Conservation (phyloP, 225 moss, liverwort and hornwort species). For the Lunularia cruciata region DNA sequence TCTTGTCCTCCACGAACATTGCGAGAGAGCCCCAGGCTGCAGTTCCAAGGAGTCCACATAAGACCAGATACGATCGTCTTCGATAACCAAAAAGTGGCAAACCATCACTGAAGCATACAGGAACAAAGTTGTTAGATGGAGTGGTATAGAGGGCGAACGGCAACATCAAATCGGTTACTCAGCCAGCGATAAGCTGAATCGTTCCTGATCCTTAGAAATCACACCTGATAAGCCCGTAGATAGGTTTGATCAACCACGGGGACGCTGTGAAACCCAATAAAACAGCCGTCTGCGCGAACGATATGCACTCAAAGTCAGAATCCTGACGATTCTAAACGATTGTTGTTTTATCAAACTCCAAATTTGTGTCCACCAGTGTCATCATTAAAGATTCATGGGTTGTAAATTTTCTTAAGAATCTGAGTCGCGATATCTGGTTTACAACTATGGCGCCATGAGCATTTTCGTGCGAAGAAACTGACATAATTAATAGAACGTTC, state of each 20-base stretch:
- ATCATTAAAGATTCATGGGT: too few relatives aligned
- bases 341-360: too few relatives aligned
- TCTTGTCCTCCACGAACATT: slow-evolving; percentile 81
- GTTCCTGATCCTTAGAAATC: too few relatives aligned
- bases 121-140: neutral
- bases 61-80: slow-evolving; percentile 82
- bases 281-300: slow-evolving; percentile 62
- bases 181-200: too few relatives aligned
- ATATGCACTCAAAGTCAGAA: neutral
- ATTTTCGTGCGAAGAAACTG: too few relatives aligned
- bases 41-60: slow-evolving; percentile 88
- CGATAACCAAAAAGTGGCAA: slow-evolving; percentile 93
- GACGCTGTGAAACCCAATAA: slow-evolving; percentile 74
- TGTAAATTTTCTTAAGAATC: too few relatives aligned
- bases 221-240: slow-evolving; percentile 94
- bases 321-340: too few relatives aligned
- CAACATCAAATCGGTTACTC: neutral
- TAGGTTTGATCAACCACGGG: slow-evolving; percentile 93
- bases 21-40: slow-evolving; percentile 82
- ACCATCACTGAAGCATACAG: slow-evolving; percentile 67
- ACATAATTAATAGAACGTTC: too few relatives aligned
- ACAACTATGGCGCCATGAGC: too few relatives aligned
- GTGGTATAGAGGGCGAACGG: neutral
- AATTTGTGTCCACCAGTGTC: too few relatives aligned
- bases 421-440: too few relatives aligned